Evolutionary conservation across 768 basidiomycete genomes (phyloP).

Genomic region (Cubamyces lactineus): DNA sequence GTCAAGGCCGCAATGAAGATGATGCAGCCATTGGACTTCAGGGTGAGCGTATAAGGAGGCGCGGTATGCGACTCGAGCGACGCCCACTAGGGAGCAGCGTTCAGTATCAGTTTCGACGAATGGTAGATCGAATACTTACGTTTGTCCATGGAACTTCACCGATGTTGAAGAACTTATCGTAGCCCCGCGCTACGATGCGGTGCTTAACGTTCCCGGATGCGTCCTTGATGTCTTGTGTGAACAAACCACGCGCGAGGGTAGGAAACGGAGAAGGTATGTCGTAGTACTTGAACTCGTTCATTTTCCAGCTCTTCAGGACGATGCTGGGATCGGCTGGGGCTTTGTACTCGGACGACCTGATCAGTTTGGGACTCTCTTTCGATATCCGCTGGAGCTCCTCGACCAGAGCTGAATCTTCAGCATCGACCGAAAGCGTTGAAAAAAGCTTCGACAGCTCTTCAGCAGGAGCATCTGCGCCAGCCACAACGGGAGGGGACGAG

Average conservation of each 20-base stretch:
- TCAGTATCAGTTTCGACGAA: background rate
- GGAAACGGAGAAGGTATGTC: conserved; percentile 90
- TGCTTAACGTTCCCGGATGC: conserved; percentile 39
- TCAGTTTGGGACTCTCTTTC: conserved; percentile 61
- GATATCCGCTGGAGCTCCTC: conserved; percentile 54
- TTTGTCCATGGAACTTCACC: conserved; percentile 95
- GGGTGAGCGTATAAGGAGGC: conserved; percentile 81
- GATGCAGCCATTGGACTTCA: conserved; percentile 97
- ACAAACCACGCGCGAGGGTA: conserved; percentile 91
- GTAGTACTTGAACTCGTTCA: conserved; percentile 96
- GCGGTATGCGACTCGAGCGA: conserved; percentile 69
- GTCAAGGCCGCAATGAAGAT: conserved; percentile 92
- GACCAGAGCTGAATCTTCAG: conserved; percentile 64
- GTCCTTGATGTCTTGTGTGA: conserved; percentile 56
- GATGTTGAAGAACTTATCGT: conserved; percentile 99
- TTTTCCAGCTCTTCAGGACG: conserved; percentile 86
- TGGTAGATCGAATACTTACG: conserved; percentile 52
- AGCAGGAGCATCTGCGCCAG: background rate
- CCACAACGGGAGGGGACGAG: background rate
- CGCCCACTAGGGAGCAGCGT: conserved; percentile 63
- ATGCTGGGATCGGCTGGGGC: conserved; percentile 61
- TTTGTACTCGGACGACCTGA: conserved; percentile 57
- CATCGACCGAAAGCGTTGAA: conserved; percentile 4
- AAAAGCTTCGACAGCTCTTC: conserved; percentile 10
- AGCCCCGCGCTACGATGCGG: conserved; percentile 85